A percentile compares a stretch with the other conserved stretches of the same genome.
Evolutionary conservation across 352 stramenopile genomes (phyloP).

Genomic region (Phytophthora crassamura): DNA sequence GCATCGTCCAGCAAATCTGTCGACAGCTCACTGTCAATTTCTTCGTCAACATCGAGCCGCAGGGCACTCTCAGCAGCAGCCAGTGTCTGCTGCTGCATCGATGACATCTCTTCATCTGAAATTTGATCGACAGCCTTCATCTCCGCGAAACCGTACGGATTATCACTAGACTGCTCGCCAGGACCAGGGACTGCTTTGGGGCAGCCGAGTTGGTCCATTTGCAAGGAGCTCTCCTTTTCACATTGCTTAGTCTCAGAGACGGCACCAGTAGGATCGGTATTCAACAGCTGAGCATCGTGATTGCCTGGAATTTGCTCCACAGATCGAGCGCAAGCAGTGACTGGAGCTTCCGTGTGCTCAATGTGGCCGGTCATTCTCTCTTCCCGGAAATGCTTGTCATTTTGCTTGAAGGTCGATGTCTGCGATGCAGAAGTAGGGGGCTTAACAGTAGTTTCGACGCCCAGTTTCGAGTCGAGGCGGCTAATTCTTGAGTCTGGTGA

Average conservation of each 20-base stretch:
- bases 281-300: no score
- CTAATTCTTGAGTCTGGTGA: neutral
- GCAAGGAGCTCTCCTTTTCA: neutral
- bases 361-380: no score
- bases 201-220: neutral
- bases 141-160: neutral
- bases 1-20: conserved; percentile 42
- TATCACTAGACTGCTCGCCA: neutral
- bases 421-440: no score
- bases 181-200: neutral
- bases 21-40: conserved; percentile 40
- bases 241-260: neutral
- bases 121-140: neutral
- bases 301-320: no score
- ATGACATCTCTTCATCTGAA: conserved; percentile 20
- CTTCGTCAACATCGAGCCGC: conserved; percentile 26
- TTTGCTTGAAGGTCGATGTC: no score
- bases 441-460: neutral
- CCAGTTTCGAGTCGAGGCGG: neutral
- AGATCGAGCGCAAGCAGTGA: no score
- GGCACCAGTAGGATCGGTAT: no score
- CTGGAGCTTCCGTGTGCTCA: no score
- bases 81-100: conserved; percentile 32
- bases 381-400: no score
- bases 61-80: conserved; percentile 31